A percentile compares a stretch with the other conserved stretches of the same genome.
These are phyloP conservation scores for Sequoia sempervirens DNA, from an alignment of 75 land plant genomes.

Conservation along the genomic window DNA sequence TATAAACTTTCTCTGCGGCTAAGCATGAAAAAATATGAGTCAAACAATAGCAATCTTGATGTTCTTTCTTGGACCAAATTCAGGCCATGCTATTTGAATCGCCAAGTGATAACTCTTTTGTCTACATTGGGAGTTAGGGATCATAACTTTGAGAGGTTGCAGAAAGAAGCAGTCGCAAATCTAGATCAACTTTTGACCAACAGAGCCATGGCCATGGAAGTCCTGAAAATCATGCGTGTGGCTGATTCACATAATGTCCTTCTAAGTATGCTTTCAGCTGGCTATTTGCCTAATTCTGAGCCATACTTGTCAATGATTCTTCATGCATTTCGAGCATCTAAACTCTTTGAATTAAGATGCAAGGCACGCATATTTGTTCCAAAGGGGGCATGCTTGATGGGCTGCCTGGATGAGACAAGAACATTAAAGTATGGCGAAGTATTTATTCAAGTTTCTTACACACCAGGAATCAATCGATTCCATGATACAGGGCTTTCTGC, in stretches of 20 bases:
- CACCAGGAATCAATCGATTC: constrained; percentile 11
- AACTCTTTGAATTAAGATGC: constrained; percentile 57
- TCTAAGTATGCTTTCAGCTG: constrained; percentile 58
- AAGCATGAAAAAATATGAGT: constrained; percentile 80
- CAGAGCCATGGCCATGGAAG: constrained; percentile 52
- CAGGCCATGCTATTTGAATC: constrained; percentile 75
- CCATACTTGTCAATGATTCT: constrained; percentile 83
- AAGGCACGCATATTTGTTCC: constrained; percentile 70
- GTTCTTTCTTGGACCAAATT: constrained; percentile 58
- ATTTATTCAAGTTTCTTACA: constrained; percentile 69
- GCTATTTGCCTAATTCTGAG: constrained; percentile 66
- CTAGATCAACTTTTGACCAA: constrained; percentile 58
- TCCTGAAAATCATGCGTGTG: constrained; percentile 44
- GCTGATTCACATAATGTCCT: constrained; percentile 55
- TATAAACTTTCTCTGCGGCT: constrained; percentile 65
- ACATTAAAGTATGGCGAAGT: constrained; percentile 81
- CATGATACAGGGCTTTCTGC: constrained; percentile 1
- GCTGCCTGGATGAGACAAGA: constrained; percentile 87
- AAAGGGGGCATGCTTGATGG: constrained; percentile 81
- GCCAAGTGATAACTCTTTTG: constrained; percentile 77
- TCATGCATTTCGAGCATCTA: constrained; percentile 62
- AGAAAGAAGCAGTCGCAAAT: constrained; percentile 43
- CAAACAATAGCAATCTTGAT: constrained; percentile 61
- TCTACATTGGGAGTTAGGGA: constrained; percentile 84
- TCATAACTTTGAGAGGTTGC: constrained; percentile 59